Evolutionary conservation across 2,329 filamentous ascomycete genomes (phyloP).

Genomic region (Xylaria sp.): DNA sequence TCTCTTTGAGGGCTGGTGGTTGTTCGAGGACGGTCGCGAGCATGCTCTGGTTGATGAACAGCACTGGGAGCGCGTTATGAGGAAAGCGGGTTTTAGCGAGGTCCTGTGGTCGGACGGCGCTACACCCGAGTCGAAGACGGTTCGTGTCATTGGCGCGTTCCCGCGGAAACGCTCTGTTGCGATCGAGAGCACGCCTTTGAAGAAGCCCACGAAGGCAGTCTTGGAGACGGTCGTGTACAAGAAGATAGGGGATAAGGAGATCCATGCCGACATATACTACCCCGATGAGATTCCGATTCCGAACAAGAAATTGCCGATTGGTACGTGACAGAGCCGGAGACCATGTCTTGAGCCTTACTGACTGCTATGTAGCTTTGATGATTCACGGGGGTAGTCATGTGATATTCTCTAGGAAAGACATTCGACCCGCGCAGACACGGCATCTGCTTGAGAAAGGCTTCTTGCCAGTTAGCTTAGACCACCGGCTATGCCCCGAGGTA

Average conservation of each 20-base stretch:
- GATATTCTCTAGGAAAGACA: conserved; percentile 45
- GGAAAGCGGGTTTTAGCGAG: conserved; percentile 7
- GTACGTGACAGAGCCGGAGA: background rate
- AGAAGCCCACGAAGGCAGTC: background rate
- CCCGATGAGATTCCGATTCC: background rate
- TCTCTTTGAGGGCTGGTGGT: conserved; percentile 20
- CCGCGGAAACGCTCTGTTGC: background rate
- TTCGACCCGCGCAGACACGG: conserved; percentile 46
- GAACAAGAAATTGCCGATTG: conserved; percentile 7
- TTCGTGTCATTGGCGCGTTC: conserved; percentile 15
- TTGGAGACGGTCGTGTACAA: conserved; percentile 22
- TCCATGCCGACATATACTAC: conserved; percentile 25
- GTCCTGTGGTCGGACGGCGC: conserved; percentile 20
- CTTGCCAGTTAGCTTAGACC: conserved; percentile 55
- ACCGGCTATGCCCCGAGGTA: conserved; percentile 56
- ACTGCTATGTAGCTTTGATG: conserved; percentile 45
- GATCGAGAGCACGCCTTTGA: background rate
- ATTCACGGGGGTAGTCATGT: conserved; percentile 53
- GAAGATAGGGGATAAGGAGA: conserved; percentile 3
- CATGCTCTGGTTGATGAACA: conserved; percentile 16
- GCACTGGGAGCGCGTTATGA: conserved; percentile 10
- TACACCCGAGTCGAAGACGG: conserved; percentile 11
- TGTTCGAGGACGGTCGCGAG: conserved; percentile 12
- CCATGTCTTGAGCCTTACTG: background rate
- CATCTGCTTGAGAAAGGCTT: conserved; percentile 47